phyloP scores from a whole-genome alignment of 768 basidiomycete genomes.

The Kwoniella sp. region DNA sequence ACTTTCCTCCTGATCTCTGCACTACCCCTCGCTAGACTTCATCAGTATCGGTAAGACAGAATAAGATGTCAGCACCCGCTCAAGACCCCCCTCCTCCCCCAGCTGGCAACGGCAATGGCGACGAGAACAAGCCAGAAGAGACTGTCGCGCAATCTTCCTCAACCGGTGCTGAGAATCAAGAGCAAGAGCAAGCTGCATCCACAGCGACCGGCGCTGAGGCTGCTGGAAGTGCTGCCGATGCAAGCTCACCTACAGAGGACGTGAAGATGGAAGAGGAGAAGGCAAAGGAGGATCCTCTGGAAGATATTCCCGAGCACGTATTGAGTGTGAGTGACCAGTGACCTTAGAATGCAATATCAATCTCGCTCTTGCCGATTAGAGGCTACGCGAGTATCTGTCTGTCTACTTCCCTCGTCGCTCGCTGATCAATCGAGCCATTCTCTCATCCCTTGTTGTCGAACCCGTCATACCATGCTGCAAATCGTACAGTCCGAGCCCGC shows the following conservation, averaged over 20 bases:
- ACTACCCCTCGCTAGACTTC: no score
- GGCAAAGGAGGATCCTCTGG: slow-evolving; percentile 69
- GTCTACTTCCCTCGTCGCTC: no score
- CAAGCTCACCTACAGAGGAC: slow-evolving; percentile 33
- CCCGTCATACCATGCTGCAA: background rate
- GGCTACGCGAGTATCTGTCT: no score
- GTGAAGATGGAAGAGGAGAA: slow-evolving; percentile 48
- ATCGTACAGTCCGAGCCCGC: slow-evolving; percentile 62
- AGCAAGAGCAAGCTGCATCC: background rate
- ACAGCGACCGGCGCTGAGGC: slow-evolving; percentile 2
- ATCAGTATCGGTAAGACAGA: no score
- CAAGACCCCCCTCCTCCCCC: slow-evolving; percentile 46
- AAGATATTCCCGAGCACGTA: slow-evolving; percentile 89
- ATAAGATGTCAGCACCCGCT: slow-evolving; percentile 44
- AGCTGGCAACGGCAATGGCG: slow-evolving; percentile 4
- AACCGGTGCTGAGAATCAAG: background rate
- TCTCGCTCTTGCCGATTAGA: no score
- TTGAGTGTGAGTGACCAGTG: slow-evolving; percentile 61
- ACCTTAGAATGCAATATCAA: background rate
- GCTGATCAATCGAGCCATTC: background rate
- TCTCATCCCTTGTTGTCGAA: background rate
- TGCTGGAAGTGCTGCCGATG: slow-evolving; percentile 16
- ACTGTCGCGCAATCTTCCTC: slow-evolving; percentile 1
- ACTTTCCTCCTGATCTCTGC: no score
- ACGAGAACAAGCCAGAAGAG: slow-evolving; percentile 24